Evolutionary conservation across 495 filamentous ascomycete species (phyloP).

Genomic region (Neurospora intermedia): DNA sequence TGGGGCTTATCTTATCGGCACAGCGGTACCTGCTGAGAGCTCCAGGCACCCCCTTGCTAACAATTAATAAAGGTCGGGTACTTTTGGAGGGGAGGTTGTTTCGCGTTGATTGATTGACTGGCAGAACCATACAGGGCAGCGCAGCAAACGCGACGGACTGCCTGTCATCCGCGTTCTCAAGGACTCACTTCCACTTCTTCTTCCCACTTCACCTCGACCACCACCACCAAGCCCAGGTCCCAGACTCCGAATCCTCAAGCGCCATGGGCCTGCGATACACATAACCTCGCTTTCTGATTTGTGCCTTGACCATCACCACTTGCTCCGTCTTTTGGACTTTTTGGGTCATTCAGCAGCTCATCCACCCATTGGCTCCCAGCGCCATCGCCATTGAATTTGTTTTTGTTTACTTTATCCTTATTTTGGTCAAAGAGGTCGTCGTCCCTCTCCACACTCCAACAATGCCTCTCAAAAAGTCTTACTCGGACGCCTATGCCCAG

Average conservation of each 20-base stretch:
- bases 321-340: background rate
- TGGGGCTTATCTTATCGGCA: constrained; percentile 6
- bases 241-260: background rate
- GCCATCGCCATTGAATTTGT: background rate
- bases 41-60: background rate
- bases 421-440: background rate
- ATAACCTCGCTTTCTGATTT: background rate
- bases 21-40: background rate
- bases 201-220: background rate
- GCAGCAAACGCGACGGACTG: background rate
- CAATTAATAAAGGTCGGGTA: background rate
- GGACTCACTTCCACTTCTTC: background rate
- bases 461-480: constrained; percentile 43
- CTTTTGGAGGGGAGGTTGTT: background rate
- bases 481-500: constrained; percentile 34
- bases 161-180: background rate
- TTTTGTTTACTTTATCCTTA: constrained; percentile 1
- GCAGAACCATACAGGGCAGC: background rate
- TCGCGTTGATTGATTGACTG: background rate
- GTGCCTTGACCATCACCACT: background rate
- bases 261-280: background rate
- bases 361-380: background rate
- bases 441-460: background rate
- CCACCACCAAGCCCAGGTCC: background rate
- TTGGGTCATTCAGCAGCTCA: background rate